These are phyloP conservation scores for Takashimella koratensis DNA, from an alignment of 1,284 basidiomycete species.

Conservation along the genomic window DNA sequence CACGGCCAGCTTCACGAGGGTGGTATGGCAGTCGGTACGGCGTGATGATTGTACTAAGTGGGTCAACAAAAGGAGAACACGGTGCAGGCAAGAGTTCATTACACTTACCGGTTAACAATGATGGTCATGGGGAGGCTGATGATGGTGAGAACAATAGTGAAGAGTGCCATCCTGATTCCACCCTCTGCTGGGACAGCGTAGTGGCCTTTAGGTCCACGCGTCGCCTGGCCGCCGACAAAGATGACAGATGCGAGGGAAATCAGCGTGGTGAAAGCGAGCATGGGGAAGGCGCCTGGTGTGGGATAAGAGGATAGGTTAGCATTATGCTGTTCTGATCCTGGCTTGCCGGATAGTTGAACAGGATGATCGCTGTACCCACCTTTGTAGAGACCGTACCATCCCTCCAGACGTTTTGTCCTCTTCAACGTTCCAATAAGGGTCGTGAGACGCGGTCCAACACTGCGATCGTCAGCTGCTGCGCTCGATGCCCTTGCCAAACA, in stretches of 20 bases:
- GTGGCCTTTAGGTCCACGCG: constrained; percentile 55
- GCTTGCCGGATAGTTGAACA: too few species aligned
- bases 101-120: constrained; percentile 67
- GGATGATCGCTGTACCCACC: too few species aligned
- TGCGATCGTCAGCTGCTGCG: constrained; percentile 9
- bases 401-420: constrained; percentile 75
- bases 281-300: constrained; percentile 60
- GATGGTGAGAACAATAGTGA: constrained; percentile 59
- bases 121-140: constrained; percentile 74
- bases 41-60: constrained; percentile 73
- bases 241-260: constrained; percentile 43
- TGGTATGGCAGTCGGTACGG: constrained; percentile 71
- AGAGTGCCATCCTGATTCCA: constrained; percentile 52
- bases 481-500: not conserved
- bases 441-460: constrained; percentile 49
- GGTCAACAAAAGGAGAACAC: not conserved
- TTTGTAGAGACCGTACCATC: constrained; percentile 76
- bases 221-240: constrained; percentile 43
- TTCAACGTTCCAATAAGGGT: constrained; percentile 57
- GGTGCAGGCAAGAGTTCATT: not conserved
- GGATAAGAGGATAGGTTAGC: not conserved
- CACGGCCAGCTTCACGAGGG: constrained; percentile 60
- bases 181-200: constrained; percentile 67
- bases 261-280: constrained; percentile 60
- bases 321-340: too few species aligned